A percentile compares a stretch with the other conserved stretches of the same genome.
Conservation (phyloP, 2,329 filamentous ascomycete species). For the Fusarium mangiferae region DNA sequence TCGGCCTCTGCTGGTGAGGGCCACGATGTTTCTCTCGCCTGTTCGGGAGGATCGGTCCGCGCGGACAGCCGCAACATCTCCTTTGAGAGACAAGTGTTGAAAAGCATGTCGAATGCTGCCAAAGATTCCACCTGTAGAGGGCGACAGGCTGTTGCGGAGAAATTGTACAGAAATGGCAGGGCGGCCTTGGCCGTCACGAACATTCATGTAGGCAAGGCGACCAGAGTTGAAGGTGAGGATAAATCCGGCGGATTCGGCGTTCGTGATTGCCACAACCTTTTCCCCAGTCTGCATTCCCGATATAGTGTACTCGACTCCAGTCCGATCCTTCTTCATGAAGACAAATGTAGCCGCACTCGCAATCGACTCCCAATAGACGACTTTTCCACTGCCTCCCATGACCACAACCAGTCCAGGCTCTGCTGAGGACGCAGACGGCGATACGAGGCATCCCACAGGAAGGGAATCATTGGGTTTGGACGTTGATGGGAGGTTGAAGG, state of each 20-base stretch:
- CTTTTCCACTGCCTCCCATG: slow-evolving; percentile 83
- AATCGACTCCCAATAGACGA: slow-evolving; percentile 96
- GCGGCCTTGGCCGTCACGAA: slow-evolving; percentile 88
- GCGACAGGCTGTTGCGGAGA: slow-evolving; percentile 70
- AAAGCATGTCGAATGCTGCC: slow-evolving; percentile 84
- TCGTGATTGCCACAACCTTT: slow-evolving; percentile 78
- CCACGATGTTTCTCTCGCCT: slow-evolving; percentile 86
- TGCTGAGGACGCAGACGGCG: slow-evolving; percentile 78
- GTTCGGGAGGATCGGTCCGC: slow-evolving; percentile 77
- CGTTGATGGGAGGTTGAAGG: slow-evolving; percentile 80
- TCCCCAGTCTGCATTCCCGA: slow-evolving; percentile 83
- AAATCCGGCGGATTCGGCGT: slow-evolving; percentile 87
- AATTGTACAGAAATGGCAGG: slow-evolving; percentile 83
- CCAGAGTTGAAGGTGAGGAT: slow-evolving; percentile 87
- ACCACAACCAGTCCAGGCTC: slow-evolving; percentile 89
- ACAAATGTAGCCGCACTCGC: slow-evolving; percentile 87
- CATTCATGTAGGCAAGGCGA: slow-evolving; percentile 84
- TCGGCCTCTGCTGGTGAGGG: slow-evolving; percentile 79
- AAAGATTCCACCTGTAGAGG: slow-evolving; percentile 74
- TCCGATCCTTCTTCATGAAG: slow-evolving; percentile 83
- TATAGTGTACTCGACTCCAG: slow-evolving; percentile 80
- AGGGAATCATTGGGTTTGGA: slow-evolving; percentile 76
- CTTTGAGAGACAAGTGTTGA: slow-evolving; percentile 74
- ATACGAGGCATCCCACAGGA: slow-evolving; percentile 85
- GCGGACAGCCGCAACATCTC: slow-evolving; percentile 82